Evolutionary conservation across 257 asterid species (phyloP).

Genomic region (Solanum raphanifolium): DNA sequence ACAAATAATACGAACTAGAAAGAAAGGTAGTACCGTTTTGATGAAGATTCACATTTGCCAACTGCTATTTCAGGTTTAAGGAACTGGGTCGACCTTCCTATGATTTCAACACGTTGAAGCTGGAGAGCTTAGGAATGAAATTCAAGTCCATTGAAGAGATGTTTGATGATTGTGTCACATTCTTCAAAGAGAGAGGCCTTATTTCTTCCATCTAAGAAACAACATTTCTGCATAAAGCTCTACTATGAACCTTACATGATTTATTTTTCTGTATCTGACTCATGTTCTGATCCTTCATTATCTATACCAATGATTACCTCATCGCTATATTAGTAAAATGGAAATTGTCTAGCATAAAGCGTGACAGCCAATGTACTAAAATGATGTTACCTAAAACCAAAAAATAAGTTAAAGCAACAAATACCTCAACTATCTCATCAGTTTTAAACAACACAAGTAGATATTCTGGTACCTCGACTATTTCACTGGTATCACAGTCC

Average conservation of each 20-base stretch:
- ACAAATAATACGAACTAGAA: not conserved
- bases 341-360: not conserved
- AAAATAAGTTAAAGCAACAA: not conserved
- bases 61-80: constrained; percentile 37
- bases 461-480: not conserved
- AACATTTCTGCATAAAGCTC: not conserved
- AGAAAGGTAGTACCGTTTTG: not conserved
- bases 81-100: constrained; percentile 48
- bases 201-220: constrained; percentile 11
- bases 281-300: not conserved
- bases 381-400: not conserved
- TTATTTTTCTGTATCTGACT: not conserved
- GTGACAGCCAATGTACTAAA: not conserved
- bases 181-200: constrained; percentile 44
- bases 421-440: not conserved
- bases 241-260: not conserved
- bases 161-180: constrained; percentile 71
- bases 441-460: not conserved
- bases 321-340: not conserved
- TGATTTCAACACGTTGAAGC: constrained; percentile 46
- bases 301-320: not conserved
- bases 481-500: not conserved
- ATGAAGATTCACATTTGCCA: not conserved
- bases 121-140: constrained; percentile 44
- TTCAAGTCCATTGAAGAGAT: constrained; percentile 64